A percentile compares a stretch with the other conserved stretches of the same genome.
These are phyloP conservation scores for Hyparrhenia diplandra DNA, from an alignment of 176 grass and related monocot species.

Conservation along the genomic window DNA sequence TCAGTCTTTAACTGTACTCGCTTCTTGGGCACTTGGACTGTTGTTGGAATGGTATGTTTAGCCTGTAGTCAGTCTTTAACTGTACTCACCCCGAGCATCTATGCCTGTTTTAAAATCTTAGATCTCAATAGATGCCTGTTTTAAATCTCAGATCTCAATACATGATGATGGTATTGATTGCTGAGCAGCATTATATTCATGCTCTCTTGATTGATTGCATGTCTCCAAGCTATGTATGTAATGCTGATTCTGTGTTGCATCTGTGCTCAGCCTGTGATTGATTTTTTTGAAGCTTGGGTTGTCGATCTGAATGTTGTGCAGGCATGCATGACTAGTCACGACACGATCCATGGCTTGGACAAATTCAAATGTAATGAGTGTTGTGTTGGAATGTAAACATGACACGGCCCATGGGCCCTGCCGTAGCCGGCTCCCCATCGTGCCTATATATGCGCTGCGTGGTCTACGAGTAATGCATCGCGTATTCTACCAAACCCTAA, in stretches of 20 bases:
- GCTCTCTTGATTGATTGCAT: background rate
- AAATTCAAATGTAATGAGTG: no score
- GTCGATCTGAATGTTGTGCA: background rate
- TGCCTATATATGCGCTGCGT: no score
- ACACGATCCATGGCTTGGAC: no score
- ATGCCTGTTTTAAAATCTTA: slow-evolving; percentile 20
- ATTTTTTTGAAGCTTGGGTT: background rate
- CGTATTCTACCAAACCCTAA: no score
- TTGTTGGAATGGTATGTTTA: background rate
- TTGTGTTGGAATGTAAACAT: no score
- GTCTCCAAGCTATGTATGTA: background rate
- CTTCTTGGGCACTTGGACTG: background rate
- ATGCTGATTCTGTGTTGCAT: background rate
- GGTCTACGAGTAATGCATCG: no score
- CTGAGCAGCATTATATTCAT: background rate
- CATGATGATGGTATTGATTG: background rate
- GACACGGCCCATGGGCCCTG: no score
- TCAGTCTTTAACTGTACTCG: no score
- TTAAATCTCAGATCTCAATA: background rate
- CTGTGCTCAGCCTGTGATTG: background rate
- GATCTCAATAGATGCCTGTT: background rate
- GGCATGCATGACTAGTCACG: background rate
- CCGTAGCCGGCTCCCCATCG: no score
- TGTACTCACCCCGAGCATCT: slow-evolving; percentile 24
- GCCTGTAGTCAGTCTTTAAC: background rate